Evolutionary conservation across 495 filamentous ascomycete genomes (phyloP), one percentile per base, ranked within the genome.

Genomic region (Tuber microsphaerosporum): DNA sequence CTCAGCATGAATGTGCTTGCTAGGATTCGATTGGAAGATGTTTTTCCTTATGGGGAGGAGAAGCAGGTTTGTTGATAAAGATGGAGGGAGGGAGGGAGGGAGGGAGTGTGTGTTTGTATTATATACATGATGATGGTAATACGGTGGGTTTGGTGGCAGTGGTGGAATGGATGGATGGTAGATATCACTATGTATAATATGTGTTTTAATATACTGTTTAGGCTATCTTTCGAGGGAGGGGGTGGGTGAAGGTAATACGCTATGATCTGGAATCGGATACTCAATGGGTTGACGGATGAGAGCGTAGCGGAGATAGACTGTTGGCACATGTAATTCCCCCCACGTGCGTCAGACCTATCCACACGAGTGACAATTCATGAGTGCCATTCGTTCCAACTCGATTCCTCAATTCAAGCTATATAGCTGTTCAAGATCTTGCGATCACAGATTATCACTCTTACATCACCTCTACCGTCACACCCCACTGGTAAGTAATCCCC

Each of bases 1-100:
- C 88, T 96, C 83, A 96, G 93, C 84, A 99, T 99, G 95, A 98
- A 98, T 83, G 92, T 99, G 20, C 91, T 93, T 74, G 92, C 94
- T 69, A 87, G 90, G 73, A 84, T 98, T 84, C 91, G 91, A 86
- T 83, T 98, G 73, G 93, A 93, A 82, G 95, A 98, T 83, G 91
- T 97, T 85, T 98, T 98, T 84, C 93, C 93, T 2, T 79, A 82
- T 46, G 80, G 76, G 9, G 76, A 75, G 45, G 77, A 72, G 61
- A 77, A 61, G 12, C 79, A 75, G 69, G 56, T 45, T 16, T 16
- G 48, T 56, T 19, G 43, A 43, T 45, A 22, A 17, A 34, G 2
- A 20, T 19, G 73, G 42, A 37, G 2, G 34, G 34, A 37, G 1
- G 34, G 0, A 31, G 51, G 45, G 56, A 19, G 16, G 31, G 14